Evolutionary conservation across 495 filamentous ascomycete species (phyloP).

Genomic region (Durotheca rogersii): DNA sequence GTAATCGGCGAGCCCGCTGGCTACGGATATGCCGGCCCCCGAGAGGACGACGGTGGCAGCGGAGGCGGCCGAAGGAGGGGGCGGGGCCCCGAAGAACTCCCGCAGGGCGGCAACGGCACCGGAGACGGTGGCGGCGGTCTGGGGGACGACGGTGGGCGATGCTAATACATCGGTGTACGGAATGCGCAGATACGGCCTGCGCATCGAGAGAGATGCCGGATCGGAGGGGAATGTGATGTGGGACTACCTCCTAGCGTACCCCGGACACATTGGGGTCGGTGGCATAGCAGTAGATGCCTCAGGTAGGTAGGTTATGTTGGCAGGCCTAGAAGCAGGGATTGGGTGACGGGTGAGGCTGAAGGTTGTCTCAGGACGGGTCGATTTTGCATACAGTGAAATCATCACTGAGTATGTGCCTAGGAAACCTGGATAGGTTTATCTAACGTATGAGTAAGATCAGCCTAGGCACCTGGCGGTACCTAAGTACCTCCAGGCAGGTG

Average conservation of each 20-base stretch:
- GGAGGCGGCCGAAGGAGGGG: conserved; percentile 49
- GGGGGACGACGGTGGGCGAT: conserved; percentile 71
- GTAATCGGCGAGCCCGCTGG: conserved; percentile 91
- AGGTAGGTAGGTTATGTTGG: too few species aligned
- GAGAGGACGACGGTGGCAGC: conserved; percentile 69
- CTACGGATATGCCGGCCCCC: conserved; percentile 90
- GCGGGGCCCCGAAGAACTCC: conserved; percentile 71
- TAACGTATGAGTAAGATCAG: too few species aligned
- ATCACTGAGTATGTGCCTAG: conserved; percentile 9
- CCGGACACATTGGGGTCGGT: too few species aligned
- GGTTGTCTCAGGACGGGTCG: too few species aligned
- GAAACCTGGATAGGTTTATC: too few species aligned
- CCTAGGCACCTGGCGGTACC: too few species aligned
- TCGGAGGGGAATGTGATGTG: too few species aligned
- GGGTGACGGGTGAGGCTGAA: too few species aligned
- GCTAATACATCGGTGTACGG: conserved; percentile 86
- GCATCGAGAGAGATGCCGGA: conserved; percentile 47
- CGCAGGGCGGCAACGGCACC: conserved; percentile 77
- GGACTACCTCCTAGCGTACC: too few species aligned
- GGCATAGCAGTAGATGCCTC: too few species aligned
- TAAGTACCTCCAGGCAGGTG: too few species aligned
- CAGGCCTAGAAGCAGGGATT: too few species aligned
- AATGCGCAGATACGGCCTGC: conserved; percentile 75
- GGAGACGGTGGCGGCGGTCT: conserved; percentile 62
- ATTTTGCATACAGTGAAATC: conserved; percentile 18